Evolutionary conservation across 2,329 filamentous ascomycete species (phyloP), one percentile per base, ranked within the genome.

Genomic region (Sordariomycetes sp.): DNA sequence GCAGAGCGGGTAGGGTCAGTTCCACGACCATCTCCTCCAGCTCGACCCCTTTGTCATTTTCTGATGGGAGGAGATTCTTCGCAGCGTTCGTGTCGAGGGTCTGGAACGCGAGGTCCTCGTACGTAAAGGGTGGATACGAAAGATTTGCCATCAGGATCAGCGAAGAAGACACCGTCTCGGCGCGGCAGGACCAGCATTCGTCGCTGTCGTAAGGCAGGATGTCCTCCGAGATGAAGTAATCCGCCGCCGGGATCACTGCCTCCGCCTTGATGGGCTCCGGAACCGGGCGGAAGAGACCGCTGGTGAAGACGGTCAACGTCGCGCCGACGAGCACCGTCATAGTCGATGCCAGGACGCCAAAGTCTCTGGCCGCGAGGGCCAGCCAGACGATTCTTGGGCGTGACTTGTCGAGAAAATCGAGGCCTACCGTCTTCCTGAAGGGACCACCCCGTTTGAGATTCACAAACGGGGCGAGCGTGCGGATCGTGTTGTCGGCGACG

Each of bases 61-160:
- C 61, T 5, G 10, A 5, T 60, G 57, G 20, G 56, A 15, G 7
- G 54, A 45, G 50, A 39, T 48, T n/a, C 45, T 28, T 22, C 57
- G 58, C 13, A 59, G 5, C 59, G 52, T 34, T 59, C 7, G 53
- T 56, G 25, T 53, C 59, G 20, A 69, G 35, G 1, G 58, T 59
- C 6, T 66, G 67, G 25, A 70, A 61, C 36, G 63, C 65, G 42
- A 65, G 62, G 57, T 65, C 59, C 13, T 67, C 65, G 59, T 66
- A 72, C 0, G 72, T 74, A 52, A 70, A 73, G 0, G 56, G 53
- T 0, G 72, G 70, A 24, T 69, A 73, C 0, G 67, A 64, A 0
- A 69, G 60, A 50, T 71, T 69, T 2, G 63, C 66, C 0, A 64
- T 61, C 1, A 74, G 64, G 2, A 73, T 66, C 2, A 74, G 60